phyloP scores from a whole-genome alignment of 306 rosid species.

The Mimosa pudica region DNA sequence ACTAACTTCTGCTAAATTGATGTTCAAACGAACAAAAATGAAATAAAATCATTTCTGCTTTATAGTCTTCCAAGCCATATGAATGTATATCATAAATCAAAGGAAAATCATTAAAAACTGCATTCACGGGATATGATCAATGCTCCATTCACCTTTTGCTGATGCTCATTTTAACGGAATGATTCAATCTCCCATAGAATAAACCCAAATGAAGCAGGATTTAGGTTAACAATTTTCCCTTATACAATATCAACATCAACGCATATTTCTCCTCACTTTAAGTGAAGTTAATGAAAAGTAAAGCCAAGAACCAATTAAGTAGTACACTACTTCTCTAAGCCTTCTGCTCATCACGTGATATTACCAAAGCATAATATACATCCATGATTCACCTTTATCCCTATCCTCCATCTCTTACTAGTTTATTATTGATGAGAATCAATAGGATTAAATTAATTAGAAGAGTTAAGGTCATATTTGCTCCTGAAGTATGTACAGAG shows the following conservation, averaged over 20 bases:
- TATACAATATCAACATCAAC: slow-evolving; percentile 7
- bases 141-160: not conserved
- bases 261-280: not conserved
- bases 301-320: slow-evolving; percentile 4
- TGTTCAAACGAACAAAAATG: not conserved
- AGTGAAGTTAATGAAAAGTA: slow-evolving; percentile 3
- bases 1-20: not conserved
- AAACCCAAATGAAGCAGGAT: not conserved
- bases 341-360: not conserved
- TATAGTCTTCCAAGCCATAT: not conserved
- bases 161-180: not conserved
- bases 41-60: not conserved
- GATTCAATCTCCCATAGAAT: not conserved
- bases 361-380: too few species aligned
- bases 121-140: not conserved
- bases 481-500: too few species aligned
- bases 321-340: not conserved
- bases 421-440: too few species aligned
- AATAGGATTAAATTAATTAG: too few species aligned
- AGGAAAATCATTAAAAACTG: not conserved
- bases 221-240: not conserved
- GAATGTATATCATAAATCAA: not conserved
- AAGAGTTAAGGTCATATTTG: too few species aligned
- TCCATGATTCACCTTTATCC: too few species aligned
- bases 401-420: too few species aligned